Conservation (phyloP, 2,329 filamentous ascomycete genomes). For the Phaeosphaeriaceae sp. region DNA sequence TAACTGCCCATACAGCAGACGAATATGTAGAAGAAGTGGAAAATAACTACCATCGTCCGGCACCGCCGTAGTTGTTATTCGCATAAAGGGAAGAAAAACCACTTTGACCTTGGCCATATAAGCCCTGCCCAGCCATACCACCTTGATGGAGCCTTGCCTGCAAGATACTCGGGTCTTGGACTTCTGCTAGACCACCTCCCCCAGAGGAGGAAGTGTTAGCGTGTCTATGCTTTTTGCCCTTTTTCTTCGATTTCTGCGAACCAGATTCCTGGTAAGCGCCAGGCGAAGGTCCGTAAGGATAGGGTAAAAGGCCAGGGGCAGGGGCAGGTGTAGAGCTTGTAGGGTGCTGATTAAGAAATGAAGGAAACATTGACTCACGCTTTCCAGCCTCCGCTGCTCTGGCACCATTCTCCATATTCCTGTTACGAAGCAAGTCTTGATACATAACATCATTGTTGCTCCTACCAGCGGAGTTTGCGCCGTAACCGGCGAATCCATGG, state of each 20-base stretch:
- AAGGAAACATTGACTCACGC: conserved; percentile 98
- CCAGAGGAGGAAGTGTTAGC: conserved; percentile 99
- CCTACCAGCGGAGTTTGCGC: conserved; percentile 67
- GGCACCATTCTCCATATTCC: conserved; percentile 64
- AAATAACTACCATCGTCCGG: conserved; percentile 47
- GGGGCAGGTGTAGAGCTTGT: conserved; percentile 83
- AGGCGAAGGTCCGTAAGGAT: conserved; percentile 87
- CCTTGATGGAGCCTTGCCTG: conserved; percentile 95
- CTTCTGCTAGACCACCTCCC: conserved; percentile 99
- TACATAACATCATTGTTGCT: conserved; percentile 77
- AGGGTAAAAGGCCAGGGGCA: conserved; percentile 88
- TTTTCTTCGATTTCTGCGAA: conserved; percentile 96
- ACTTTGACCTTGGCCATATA: conserved; percentile 89
- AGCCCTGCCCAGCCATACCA: conserved; percentile 80
- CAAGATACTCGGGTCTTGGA: conserved; percentile 99
- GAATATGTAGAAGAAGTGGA: conserved; percentile 40
- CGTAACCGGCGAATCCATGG: conserved; percentile 79
- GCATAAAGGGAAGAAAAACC: conserved; percentile 89
- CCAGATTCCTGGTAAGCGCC: conserved; percentile 89
- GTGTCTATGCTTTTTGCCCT: conserved; percentile 99
- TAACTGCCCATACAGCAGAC: conserved; percentile 31
- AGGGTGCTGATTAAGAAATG: conserved; percentile 85
- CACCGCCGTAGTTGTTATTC: conserved; percentile 58
- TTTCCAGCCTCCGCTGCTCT: conserved; percentile 86
- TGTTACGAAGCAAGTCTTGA: conserved; percentile 79